Base-by-base conservation (phyloP, 2,329 filamentous ascomycete genomes). In the Pseudogymnoascus sp. region DNA sequence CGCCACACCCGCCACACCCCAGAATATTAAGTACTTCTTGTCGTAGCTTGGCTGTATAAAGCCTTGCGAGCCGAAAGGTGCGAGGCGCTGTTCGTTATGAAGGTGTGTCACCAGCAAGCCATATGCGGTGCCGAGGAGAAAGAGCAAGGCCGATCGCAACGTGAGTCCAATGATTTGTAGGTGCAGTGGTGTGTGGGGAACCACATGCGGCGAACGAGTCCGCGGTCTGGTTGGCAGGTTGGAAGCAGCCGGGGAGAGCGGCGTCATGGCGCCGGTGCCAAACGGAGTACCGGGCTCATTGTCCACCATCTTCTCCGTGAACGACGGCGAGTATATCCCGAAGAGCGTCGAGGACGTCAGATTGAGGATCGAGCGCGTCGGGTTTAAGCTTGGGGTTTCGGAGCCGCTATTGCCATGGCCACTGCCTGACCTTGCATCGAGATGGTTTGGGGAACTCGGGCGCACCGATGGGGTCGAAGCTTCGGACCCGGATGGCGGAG, bases 311-410 rank as follows among this genome's bases (percentile, higher is more conserved):
- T 65, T 74, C 74, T 47, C 82, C 78, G 62, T 82, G 82, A 33
- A 81, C 80, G 0, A 84, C 83, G 6, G 86, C 9, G 86, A 86
- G 78, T 96, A 99, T 69, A 99, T 99, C 60, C 94, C 93, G 67
- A 88, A 89, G 4, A 99, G 82, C 0, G 94, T 96, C 2, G 91
- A 92, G 8, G 89, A 87, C 3, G 91, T 96, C 63, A 99, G 81
- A 72, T 97, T 96, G 70, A 92, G 78, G 62, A 91, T 83, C 8
- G 91, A 96, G 66, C 88, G 85, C 22, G 87, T 89, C 62, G 90
- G 85, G 70, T 83, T 87, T 66, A 85, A 78, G 59, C 81, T 75
- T 62, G 66, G 73, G 65, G 68, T 72, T 35, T 65, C 68, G 43
- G 66, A 72, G 69, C 66, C 20, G 59, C 28, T 39, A 57, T 62